Base-by-base conservation (phyloP, 129 eudicot genomes). In the Saussurea involucrata region DNA sequence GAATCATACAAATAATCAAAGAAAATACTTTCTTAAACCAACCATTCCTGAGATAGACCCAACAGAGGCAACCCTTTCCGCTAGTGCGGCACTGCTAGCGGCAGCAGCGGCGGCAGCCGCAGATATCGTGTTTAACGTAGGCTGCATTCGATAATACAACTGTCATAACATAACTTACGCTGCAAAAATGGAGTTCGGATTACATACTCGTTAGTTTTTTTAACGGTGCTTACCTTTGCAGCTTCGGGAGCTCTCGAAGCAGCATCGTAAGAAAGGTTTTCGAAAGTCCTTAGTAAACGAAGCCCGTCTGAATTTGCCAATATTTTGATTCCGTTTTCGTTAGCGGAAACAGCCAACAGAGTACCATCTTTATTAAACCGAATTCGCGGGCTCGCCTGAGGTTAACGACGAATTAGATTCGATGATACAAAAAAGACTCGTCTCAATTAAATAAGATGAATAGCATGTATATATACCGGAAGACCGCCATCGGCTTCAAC, bases 11-110 rank as follows among this genome's bases (percentile, higher is more conserved):
- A 63, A 6, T 42, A 21, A 68, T 57, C 33, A 8, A 15, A 58
- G 17, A 44, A 44, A 72, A 22, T 18, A 8, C 32, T 21, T 69
- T 28, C 4, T 53, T 46, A 73, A 79, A 83, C 96, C 61, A 42
- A 90, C 98, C 90, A 90, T 76, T 79, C 88, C 90, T 1, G 92
- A 74, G 76, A 87, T 76, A 46, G 91, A 75, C 66, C 84, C 92
- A 64, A 80, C 86, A 9, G 97, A 83, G 33, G 71, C 84, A 33
- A 84, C 88, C 83, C 98, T 86, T n/a, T 93, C 96, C 28, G 90
- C 78, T 22, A 79, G 85, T 42, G 87, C 95, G 77, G 90, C 83
- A 75, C 86, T 82, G 74, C 86, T 90, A 65, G 90, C 77, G 24
- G 87, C 85, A n/a, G 86, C 83, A 8, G 88, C 84, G 2, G 87